Conservation (phyloP, 345 rosid species). For the Reutealis trisperma region DNA sequence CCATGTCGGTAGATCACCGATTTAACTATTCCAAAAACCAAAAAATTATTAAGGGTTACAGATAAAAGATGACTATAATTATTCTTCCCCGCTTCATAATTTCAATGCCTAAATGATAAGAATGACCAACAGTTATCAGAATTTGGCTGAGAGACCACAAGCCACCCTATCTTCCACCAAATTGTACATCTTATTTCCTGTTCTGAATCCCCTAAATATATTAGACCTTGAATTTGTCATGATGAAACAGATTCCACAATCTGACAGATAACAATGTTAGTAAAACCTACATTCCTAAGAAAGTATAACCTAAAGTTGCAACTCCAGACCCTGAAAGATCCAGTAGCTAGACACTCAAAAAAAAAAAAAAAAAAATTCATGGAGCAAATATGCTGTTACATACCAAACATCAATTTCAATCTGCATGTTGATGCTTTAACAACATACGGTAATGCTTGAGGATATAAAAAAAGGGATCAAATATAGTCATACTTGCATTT, state of each 20-base stretch:
- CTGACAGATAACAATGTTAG: neutral
- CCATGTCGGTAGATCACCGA: neutral
- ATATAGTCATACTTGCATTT: neutral
- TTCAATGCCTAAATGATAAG: slow-evolving; percentile 1
- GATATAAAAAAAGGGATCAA: neutral
- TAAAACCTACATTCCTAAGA: too few species aligned
- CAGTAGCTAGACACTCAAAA: neutral
- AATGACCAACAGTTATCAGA: neutral
- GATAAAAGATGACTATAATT: neutral
- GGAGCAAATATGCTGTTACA: neutral
- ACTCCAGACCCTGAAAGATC: neutral
- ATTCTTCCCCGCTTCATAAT: neutral
- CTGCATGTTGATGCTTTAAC: neutral
- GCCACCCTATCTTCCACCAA: neutral
- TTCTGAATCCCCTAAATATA: neutral
- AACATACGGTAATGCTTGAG: neutral
- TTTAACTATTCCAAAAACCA: neutral
- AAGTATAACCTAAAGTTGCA: neutral
- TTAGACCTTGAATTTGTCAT: neutral
- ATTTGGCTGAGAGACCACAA: neutral
- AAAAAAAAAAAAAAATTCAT: too few species aligned
- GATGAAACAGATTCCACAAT: neutral
- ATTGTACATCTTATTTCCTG: neutral
- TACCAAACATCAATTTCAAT: neutral
- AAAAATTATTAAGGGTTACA: neutral